Base-by-base conservation (phyloP, 768 basidiomycete genomes). In the Auricularia heimuer region DNA sequence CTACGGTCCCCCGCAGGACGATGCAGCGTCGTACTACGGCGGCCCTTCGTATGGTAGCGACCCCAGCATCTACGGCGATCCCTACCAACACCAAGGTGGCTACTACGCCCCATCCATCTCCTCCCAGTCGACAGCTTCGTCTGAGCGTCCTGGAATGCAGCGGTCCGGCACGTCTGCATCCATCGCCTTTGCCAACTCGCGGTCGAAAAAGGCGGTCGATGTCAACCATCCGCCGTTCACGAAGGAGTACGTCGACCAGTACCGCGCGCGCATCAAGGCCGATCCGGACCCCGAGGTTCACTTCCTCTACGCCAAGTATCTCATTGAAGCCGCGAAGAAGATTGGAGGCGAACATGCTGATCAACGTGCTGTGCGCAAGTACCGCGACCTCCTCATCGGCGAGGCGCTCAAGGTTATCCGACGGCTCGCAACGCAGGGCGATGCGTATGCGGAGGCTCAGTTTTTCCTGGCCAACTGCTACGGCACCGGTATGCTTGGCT, bases 251-350 rank as follows among this genome's bases (percentile, higher is more conserved):
- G 94, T 99, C 69, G 97, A 99, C 72, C 89, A 97, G 73, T 99
- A 99, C 77, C 91, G 97, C 21, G 89, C 90, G 65, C 87, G 97
- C 63, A 97, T 99, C 78, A 98, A 98, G 76, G 89, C 85, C 35
- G 97, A 99, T 75, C 95, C 95, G 2, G 97, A 99, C 73, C 96
- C 96, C 0, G 97, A 98, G 75, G 92, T 95, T 33, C 97, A 98
- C 74, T 98, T 98, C 75, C 79, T 89, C 33, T 99, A 97, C 73
- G 92, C 95, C n/a, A 98, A 96, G 77, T 99, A 98, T 74, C 86
- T 99, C 66, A 94, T 99, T 73, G 97, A 98, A 71, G 97, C 97
- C 36, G 97, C 97, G 14, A 94, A 92, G 78, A 89, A 94, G 75
- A 87, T 98, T 67, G 85, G 92, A 18, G 77, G 81, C 10, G 80